Base-by-base conservation (phyloP, 2,329 filamentous ascomycete genomes). In the Drechslera avenae region DNA sequence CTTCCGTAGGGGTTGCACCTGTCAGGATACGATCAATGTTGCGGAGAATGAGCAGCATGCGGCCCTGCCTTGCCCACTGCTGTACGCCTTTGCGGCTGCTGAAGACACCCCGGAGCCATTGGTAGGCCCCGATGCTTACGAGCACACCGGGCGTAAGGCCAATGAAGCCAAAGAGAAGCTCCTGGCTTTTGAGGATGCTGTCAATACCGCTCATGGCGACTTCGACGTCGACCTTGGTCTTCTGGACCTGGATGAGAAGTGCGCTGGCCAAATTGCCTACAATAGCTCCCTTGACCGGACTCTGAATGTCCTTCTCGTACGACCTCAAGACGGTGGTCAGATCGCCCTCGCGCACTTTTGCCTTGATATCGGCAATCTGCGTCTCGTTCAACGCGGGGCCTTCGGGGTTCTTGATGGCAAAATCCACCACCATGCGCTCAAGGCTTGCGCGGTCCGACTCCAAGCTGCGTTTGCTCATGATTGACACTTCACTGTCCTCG, bases 161-260 rank as follows among this genome's bases (percentile, higher is more conserved):
- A 31, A 99, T 87, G 67, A 99, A 96, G n/a, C 82, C 94, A 76
- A 99, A 99, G 18, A 99, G 90, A 39, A 99, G 82, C 71, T 99
- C 93, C 70, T 99, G 94, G 67, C 92, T 97, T 77, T 94, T 96
- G 50, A 99, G 81, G 26, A 99, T 82, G 28, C 91, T 86, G 78
- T 99, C 93, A 59, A 99, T 99, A 14, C 94, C 94, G 52, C 89
- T 91, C 77, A 99, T 92, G 12, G 94, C 94, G 54, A 97, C 87
- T 73, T 99, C 94, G 10, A 99, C 86, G 68, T 99, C 94, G 7
- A 99, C 94, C 78, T 99, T 99, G 17, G 94, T 97, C 81, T 99
- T 99, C 68, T 99, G 94, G 31, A 99, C 87, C 70, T 99, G 94
- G 47, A 99, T 97, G 36, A 99, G 80, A 21, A 99, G 83, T 4